These are phyloP conservation scores for Hebeloma cylindrosporum DNA, from an alignment of 768 basidiomycete genomes.

Conservation along the genomic window DNA sequence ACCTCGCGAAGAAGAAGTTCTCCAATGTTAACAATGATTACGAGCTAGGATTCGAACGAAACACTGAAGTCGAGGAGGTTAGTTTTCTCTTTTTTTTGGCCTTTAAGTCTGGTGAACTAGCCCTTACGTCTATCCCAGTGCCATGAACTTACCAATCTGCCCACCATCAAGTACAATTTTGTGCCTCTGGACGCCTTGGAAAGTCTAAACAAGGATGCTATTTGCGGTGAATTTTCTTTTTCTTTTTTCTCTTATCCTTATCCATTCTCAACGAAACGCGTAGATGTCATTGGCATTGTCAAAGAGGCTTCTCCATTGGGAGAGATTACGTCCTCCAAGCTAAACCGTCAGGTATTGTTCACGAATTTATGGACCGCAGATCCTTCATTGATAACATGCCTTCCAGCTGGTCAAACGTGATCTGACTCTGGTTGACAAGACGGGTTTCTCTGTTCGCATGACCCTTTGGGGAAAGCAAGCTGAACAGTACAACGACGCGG, in stretches of 20 bases:
- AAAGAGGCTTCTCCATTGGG: constrained; percentile 70
- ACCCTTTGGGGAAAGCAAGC: constrained; percentile 98
- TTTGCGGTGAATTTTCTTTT: constrained; percentile 60
- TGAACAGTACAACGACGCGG: constrained; percentile 61
- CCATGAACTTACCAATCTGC: constrained; percentile 71
- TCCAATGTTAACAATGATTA: constrained; percentile 89
- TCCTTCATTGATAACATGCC: constrained; percentile 2
- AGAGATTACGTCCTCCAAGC: constrained; percentile 75
- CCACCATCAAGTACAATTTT: constrained; percentile 85
- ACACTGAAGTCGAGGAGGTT: constrained; percentile 86
- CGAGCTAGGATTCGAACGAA: constrained; percentile 82
- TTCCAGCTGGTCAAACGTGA: constrained; percentile 84
- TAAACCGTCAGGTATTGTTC: constrained; percentile 56
- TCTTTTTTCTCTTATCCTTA: constrained; percentile 2
- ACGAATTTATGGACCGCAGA: constrained; percentile 2
- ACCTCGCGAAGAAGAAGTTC: constrained; percentile 97
- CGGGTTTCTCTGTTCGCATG: constrained; percentile 72
- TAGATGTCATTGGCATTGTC: constrained; percentile 87
- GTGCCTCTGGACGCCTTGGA: constrained; percentile 62
- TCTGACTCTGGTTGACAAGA: constrained; percentile 82
- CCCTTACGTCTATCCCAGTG: constrained; percentile 56
- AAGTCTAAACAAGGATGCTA: constrained; percentile 71
- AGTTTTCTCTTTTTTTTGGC: constrained; percentile 17
- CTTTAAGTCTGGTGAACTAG: neutral
- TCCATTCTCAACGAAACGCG: constrained; percentile 10